A percentile compares a stretch with the other conserved stretches of the same genome.
These are phyloP conservation scores for Hanseniaspora guilliermondii DNA, from an alignment of 805 yeast genomes.

Conservation along the genomic window DNA sequence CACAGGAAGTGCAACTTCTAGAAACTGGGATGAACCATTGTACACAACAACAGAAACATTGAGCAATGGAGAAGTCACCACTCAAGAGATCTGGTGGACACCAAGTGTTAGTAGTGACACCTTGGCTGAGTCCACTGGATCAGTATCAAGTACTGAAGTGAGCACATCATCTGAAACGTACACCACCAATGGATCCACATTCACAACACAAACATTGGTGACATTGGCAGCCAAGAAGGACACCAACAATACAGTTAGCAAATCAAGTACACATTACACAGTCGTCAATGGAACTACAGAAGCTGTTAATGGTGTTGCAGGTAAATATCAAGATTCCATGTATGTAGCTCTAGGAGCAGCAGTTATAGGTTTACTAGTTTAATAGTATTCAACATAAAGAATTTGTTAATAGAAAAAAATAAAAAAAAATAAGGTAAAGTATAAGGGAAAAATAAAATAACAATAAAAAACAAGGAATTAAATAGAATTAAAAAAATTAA, in stretches of 20 bases:
- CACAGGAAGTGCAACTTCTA: slow-evolving; percentile 13
- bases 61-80: slow-evolving; percentile 11
- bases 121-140: background rate
- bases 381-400: background rate
- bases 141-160: background rate
- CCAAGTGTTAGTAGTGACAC: background rate
- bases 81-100: slow-evolving; percentile 13
- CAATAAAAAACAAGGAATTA: background rate
- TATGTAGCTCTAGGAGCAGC: slow-evolving; percentile 9
- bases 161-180: background rate
- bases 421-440: background rate
- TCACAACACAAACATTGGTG: slow-evolving; percentile 11
- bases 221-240: slow-evolving; percentile 1
- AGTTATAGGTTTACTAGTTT: background rate
- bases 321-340: background rate
- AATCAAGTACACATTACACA: background rate
- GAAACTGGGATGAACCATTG: slow-evolving; percentile 12
- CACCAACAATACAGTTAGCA: slow-evolving; percentile 7
- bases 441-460: background rate
- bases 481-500: background rate
- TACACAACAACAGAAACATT: slow-evolving; percentile 11
- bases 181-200: slow-evolving; percentile 8
- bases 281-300: slow-evolving; percentile 6
- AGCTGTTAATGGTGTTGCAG: background rate
- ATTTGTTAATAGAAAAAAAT: background rate